phyloP scores from a whole-genome alignment of 139 green algal genomes.

The Eudorina sp. region DNA sequence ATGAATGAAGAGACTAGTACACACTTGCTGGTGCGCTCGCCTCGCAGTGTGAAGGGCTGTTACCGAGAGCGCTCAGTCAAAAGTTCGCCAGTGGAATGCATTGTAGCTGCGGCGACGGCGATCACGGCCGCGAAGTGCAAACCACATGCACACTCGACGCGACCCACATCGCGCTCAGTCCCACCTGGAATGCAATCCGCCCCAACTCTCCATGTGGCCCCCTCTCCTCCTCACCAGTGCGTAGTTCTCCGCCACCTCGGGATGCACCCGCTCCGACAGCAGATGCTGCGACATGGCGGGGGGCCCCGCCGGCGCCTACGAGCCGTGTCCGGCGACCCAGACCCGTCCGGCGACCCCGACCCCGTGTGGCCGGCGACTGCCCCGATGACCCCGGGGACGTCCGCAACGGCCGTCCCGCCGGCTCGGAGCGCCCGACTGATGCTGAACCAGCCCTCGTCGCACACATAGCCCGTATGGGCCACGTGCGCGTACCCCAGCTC shows the following conservation, averaged over 20 bases:
- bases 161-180: no score
- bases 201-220: no score
- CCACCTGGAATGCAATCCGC: no score
- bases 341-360: not conserved
- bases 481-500: slow-evolving; percentile 81
- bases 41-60: not conserved
- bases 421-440: slow-evolving; percentile 66
- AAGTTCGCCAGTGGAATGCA: no score
- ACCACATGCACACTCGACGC: no score
- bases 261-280: slow-evolving; percentile 58
- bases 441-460: slow-evolving; percentile 82
- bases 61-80: not conserved
- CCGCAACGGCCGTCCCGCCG: not conserved
- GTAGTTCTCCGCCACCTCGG: slow-evolving; percentile 45
- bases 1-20: no score
- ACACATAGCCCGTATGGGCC: slow-evolving; percentile 83
- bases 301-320: not conserved
- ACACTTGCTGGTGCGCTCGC: not conserved
- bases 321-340: no score
- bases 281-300: not conserved
- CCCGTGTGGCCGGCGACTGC: not conserved
- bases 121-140: no score
- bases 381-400: not conserved
- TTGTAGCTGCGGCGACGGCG: no score
- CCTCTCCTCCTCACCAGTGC: slow-evolving; percentile 15